Evolutionary conservation across 768 basidiomycete genomes (phyloP).

Genomic region (Cystobasidium ongulense): DNA sequence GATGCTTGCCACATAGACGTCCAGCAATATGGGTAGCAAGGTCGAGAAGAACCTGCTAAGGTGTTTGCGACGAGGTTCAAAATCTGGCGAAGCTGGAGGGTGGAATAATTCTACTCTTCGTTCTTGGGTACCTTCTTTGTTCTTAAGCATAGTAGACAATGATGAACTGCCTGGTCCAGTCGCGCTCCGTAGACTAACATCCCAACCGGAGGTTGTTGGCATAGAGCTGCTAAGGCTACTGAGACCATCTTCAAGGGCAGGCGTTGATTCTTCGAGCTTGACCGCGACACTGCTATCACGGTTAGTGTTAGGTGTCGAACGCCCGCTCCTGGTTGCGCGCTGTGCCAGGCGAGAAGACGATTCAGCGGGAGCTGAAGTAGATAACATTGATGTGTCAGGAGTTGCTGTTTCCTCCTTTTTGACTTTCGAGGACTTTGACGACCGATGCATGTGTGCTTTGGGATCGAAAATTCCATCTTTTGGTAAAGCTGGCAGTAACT

Average conservation of each 20-base stretch:
- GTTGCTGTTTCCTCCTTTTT: conserved; percentile 38
- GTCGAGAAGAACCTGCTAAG: conserved; percentile 78
- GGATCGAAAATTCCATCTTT: conserved; percentile 96
- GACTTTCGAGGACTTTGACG: conserved; percentile 16
- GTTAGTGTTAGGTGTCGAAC: conserved; percentile 40
- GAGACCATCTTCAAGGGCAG: conserved; percentile 30
- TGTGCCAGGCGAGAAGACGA: conserved; percentile 21
- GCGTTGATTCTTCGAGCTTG: conserved; percentile 33
- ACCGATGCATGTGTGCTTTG: conserved; percentile 28
- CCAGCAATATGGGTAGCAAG: conserved; percentile 85
- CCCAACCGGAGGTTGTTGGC: neutral
- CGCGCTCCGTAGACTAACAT: neutral
- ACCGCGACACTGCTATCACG: conserved; percentile 42
- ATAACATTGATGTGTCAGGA: neutral
- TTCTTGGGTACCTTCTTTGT: conserved; percentile 48
- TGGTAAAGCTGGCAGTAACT: conserved; percentile 83
- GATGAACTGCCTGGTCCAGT: neutral
- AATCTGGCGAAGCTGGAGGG: conserved; percentile 31
- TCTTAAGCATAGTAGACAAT: neutral
- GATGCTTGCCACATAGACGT: conserved; percentile 98
- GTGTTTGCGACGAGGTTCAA: conserved; percentile 61
- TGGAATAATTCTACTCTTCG: conserved; percentile 56
- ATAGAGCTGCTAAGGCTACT: neutral
- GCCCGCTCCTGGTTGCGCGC: conserved; percentile 28
- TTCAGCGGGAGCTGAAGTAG: conserved; percentile 8